These are phyloP conservation scores for Hypericum androsaemum DNA, from an alignment of 345 rosid genomes.

Conservation along the genomic window DNA sequence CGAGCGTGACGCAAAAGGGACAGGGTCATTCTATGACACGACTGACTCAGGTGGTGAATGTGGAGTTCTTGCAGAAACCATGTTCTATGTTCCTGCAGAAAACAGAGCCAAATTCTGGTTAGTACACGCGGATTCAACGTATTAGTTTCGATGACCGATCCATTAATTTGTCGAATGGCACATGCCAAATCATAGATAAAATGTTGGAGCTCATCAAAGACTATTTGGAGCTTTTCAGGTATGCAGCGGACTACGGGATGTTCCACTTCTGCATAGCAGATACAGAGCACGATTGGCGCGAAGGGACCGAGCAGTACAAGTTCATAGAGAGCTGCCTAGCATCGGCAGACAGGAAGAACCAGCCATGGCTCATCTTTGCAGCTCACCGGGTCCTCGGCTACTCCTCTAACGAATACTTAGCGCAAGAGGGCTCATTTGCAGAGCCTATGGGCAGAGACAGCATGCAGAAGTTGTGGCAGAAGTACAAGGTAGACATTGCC, in stretches of 20 bases:
- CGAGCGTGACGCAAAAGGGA: conserved; percentile 26
- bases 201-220: neutral
- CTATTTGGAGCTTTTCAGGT: conserved; percentile 27
- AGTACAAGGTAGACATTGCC: conserved; percentile 73
- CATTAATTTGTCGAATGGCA: too few species aligned
- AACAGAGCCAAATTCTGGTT: conserved; percentile 26
- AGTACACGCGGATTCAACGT: neutral
- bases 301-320: conserved; percentile 54
- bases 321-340: conserved; percentile 66
- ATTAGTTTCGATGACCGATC: too few species aligned
- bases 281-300: conserved; percentile 78
- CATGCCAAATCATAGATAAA: too few species aligned
- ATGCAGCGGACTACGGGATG: conserved; percentile 65
- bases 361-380: conserved; percentile 73
- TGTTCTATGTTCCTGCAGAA: conserved; percentile 55
- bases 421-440: conserved; percentile 47
- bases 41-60: conserved; percentile 62
- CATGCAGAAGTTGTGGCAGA: conserved; percentile 78
- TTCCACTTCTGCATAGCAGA: conserved; percentile 76
- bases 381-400: conserved; percentile 79
- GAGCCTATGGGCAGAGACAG: conserved; percentile 74
- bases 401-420: conserved; percentile 45
- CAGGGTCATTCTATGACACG: conserved; percentile 38
- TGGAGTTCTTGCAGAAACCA: conserved; percentile 57
- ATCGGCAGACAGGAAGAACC: conserved; percentile 59